Base-by-base conservation (phyloP, 352 stramenopile genomes). In the Pilasporangium apinafurcum region DNA sequence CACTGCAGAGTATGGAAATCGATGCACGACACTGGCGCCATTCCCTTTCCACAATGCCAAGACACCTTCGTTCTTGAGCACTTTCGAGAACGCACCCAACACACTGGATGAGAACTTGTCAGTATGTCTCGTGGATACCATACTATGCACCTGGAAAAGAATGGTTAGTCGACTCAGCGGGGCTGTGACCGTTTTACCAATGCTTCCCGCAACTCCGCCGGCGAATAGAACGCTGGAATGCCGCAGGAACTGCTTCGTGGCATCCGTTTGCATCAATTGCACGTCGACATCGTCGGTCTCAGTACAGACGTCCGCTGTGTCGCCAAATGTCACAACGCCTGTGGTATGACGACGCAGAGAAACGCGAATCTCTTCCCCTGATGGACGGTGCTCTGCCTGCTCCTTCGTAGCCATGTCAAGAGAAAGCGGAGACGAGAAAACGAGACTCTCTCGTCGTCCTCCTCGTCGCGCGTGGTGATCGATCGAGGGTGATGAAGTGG, bases 1-100 rank as follows among this genome's bases (percentile, higher is more conserved):
- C 49, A 98, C 96, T 0, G 92, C 95, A 32, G 87, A 97, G 62
- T 98, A 98, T 37, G 95, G 95, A 64, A 98, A 98, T 14, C 95
- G 80, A 63, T 98, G 95, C 22, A 98, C 56, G 9, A 98, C 90
- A 26, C 87, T 97, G 18, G 93, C 95, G 22, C 92, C 93, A 53
- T 98, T 98, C 37, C 95, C 95, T 50, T 97, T 98, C 95, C 95
- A 98, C 9, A 98, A 75, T 42, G 87, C 83, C 12, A 88, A 48
- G 10, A 92, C 58, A 8, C 95, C 95, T 56, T 97, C 93, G 45
- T 96, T 88, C 59, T 96, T 87, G 26, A 97, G 62, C 45, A 98
- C 83, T 58, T 96, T 97, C 22, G 70, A 95, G 49, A 94, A 87
- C 10, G 79, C 82, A 29, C 81, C 72, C 9, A 53, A 34, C 32